A percentile compares a stretch with the other conserved stretches of the same genome.
These are phyloP conservation scores for Metschnikowia similis DNA, from an alignment of 805 yeast species.

Conservation along the genomic window DNA sequence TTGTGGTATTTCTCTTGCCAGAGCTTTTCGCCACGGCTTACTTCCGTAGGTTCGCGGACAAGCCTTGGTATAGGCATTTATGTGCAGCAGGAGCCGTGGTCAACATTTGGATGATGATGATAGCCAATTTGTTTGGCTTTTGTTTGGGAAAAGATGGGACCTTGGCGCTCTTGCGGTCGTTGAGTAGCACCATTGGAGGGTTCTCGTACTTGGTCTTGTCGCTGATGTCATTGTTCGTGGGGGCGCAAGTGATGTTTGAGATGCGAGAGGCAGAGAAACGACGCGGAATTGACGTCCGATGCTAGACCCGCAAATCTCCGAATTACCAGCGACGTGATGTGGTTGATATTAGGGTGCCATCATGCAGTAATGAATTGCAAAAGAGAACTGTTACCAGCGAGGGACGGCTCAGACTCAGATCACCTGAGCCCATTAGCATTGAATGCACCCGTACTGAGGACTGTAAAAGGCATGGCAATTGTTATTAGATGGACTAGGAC, in stretches of 20 bases:
- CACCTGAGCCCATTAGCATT: too few relatives aligned
- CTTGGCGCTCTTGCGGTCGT: slow-evolving; percentile 54
- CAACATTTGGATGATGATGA: slow-evolving; percentile 97
- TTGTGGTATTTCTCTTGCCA: slow-evolving; percentile 83
- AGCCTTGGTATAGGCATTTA: slow-evolving; percentile 72
- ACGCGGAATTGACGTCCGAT: slow-evolving; percentile 75
- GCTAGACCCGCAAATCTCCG: slow-evolving; percentile 33
- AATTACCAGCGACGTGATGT: too few relatives aligned
- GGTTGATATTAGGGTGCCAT: too few relatives aligned
- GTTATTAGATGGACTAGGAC: not conserved
- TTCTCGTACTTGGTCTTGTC: slow-evolving; percentile 57
- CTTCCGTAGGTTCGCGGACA: slow-evolving; percentile 36
- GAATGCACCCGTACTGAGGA: too few relatives aligned
- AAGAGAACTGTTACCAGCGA: too few relatives aligned
- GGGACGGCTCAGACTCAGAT: too few relatives aligned
- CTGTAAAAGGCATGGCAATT: not conserved
- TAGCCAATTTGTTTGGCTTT: slow-evolving; percentile 92
- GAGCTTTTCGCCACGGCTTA: slow-evolving; percentile 62
- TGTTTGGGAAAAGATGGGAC: slow-evolving; percentile 91
- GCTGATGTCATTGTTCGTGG: slow-evolving; percentile 69
- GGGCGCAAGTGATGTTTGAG: slow-evolving; percentile 92
- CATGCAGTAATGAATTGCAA: not conserved
- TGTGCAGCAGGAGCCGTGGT: slow-evolving; percentile 85
- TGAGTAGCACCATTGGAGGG: slow-evolving; percentile 72
- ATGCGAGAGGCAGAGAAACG: slow-evolving; percentile 82